A percentile compares a stretch with the other conserved stretches of the same genome.
Evolutionary conservation across 129 eudicot genomes (phyloP).

Genomic region (Tanacetum coccineum): DNA sequence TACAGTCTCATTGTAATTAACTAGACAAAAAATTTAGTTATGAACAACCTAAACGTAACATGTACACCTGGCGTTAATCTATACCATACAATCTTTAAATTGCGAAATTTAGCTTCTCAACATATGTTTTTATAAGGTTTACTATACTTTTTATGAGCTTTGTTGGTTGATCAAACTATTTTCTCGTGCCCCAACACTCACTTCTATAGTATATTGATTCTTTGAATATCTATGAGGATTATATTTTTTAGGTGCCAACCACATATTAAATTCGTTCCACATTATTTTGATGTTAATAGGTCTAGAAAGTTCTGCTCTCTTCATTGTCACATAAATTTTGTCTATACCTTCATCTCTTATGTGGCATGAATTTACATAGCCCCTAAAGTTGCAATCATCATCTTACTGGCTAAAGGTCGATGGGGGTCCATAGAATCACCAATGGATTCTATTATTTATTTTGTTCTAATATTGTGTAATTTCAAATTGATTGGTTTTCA

Average conservation of each 20-base stretch:
- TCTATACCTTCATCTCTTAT: background rate
- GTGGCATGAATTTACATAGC: background rate
- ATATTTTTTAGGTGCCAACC: background rate
- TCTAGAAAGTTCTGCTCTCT: constrained; percentile 8
- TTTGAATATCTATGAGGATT: background rate
- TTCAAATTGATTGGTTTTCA: too few relatives aligned
- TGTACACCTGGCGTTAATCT: too few relatives aligned
- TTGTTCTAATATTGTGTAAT: too few relatives aligned
- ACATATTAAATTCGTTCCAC: background rate
- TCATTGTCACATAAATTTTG: background rate
- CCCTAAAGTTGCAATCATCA: background rate
- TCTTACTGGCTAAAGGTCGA: constrained; percentile 5
- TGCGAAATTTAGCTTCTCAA: too few relatives aligned
- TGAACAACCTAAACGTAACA: too few relatives aligned
- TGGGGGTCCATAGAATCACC: constrained; percentile 22
- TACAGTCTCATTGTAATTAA: too few relatives aligned
- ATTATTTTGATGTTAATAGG: constrained; percentile 6
- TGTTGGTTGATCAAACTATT: too few relatives aligned
- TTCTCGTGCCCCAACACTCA: too few relatives aligned
- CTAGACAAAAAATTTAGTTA: too few relatives aligned
- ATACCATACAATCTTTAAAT: too few relatives aligned
- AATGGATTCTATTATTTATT: background rate
- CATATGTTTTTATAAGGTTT: too few relatives aligned
- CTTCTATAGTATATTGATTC: background rate
- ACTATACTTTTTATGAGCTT: too few relatives aligned